A percentile compares a stretch with the other conserved stretches of the same genome.
Evolutionary conservation across 2,329 filamentous ascomycete species (phyloP).

Genomic region (Fusarium humuli): DNA sequence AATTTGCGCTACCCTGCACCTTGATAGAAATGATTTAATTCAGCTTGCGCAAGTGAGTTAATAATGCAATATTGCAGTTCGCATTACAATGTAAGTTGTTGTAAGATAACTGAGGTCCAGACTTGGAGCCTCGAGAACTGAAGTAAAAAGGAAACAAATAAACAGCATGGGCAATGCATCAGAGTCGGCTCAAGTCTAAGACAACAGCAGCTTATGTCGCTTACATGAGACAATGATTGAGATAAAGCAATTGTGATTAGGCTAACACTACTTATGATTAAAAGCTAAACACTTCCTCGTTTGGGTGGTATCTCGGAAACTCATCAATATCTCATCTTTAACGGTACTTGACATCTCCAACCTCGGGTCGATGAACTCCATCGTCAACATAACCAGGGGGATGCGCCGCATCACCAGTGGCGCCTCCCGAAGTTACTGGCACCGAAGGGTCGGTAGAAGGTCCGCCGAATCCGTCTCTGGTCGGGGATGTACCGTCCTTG

Average conservation of each 20-base stretch:
- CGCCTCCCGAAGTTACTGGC: constrained; percentile 22
- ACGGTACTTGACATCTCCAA: constrained; percentile 45
- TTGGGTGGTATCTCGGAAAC: constrained; percentile 36
- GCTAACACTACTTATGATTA: not conserved
- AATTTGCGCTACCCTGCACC: constrained; percentile 7
- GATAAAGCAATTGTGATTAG: not conserved
- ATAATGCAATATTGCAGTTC: not conserved
- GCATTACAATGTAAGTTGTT: not conserved
- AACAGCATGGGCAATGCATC: not conserved
- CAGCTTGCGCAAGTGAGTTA: not conserved
- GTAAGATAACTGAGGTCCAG: fast-evolving
- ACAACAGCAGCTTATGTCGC: not conserved
- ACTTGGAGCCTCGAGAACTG: not conserved
- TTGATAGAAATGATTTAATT: not conserved
- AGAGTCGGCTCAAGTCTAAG: fast-evolving
- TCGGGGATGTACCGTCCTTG: constrained; percentile 21
- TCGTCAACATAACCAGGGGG: constrained; percentile 44
- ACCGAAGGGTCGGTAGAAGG: constrained; percentile 13
- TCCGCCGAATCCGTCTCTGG: constrained; percentile 22
- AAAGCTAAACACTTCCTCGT: not conserved
- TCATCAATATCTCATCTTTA: constrained; percentile 10
- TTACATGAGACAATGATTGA: not conserved
- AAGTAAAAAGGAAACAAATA: not conserved
- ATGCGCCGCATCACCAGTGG: constrained; percentile 8
- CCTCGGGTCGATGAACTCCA: constrained; percentile 39